Base-by-base conservation (phyloP, 306 rosid genomes). In the Quercus robur region DNA sequence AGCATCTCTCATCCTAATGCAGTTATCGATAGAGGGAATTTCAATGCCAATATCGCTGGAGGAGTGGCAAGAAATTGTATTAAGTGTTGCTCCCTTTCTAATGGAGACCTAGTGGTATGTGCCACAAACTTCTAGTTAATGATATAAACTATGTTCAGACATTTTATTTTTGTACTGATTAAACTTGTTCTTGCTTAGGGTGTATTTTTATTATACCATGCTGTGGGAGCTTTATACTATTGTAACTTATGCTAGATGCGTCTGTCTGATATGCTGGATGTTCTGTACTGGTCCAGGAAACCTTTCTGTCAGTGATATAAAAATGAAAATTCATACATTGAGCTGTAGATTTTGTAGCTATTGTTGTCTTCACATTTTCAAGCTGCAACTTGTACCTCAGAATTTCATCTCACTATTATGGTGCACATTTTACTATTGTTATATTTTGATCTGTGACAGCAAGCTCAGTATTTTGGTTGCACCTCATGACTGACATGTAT, bases 61-160 rank as follows among this genome's bases (percentile, higher is more conserved):
- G 98, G 99, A 78, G 86, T 84, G 73, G 98, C 95, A 61, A 89
- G 98, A 88, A 92, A 86, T 83, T 83, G 84, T 78, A 86, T 85
- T 56, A 93, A 90, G 85, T 95, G 98, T 76, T 88, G 84, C 87
- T 86, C 94, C 80, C 94, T 95, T 72, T 84, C 97, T 76, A 94
- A 88, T 83, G 99, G 99, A 77, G 95, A 92, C 88, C 79, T 95
- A 87, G 98, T 91, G 99, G 99, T 95, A 95, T 64, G 97, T 85
- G 75, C 74, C 67, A 84, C 76, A 83, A 70, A 81, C 83, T 87
- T 85, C 76, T 67, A 59, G 78, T 35, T 26, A 80, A 77, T 61
- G 26, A 71, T 71, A 70, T 23, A 18, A 68, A 19, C 1, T 11
- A 33, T 9, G 17, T 61, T 25, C 19, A 67, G 20, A 33, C 5